Percentiles rank a stretch among this genome's conserved stretches.
Evolutionary conservation across 805 yeast species (phyloP).

Genomic region (Starmerella powellii): DNA sequence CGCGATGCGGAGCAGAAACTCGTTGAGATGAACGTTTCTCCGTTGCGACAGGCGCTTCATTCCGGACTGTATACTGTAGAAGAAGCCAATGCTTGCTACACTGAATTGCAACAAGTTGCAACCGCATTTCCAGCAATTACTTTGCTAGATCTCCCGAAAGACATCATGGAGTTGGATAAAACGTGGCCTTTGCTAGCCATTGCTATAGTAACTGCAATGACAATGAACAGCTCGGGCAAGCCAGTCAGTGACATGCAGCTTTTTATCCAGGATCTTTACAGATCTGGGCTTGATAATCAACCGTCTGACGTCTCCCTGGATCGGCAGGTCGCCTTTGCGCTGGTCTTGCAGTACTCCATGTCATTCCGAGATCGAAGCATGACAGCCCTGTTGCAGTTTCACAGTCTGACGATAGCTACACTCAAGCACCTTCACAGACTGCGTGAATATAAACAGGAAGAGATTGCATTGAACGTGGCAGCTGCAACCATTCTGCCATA

Average conservation of each 20-base stretch:
- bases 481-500: conserved; percentile 15
- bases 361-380: conserved; percentile 18
- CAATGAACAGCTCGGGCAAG: conserved; percentile 14
- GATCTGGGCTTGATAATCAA: conserved; percentile 1
- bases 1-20: conserved; percentile 19
- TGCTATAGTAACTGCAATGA: conserved; percentile 20
- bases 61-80: conserved; percentile 12
- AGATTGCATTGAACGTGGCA: conserved; percentile 6
- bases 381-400: conserved; percentile 14
- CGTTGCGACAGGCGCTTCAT: conserved; percentile 15
- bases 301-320: conserved; percentile 5
- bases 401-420: conserved; percentile 13
- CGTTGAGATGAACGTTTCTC: conserved; percentile 10
- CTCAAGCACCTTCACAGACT: conserved; percentile 5
- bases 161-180: conserved; percentile 14
- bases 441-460: conserved; percentile 1
- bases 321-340: conserved; percentile 15
- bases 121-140: conserved; percentile 9
- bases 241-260: conserved; percentile 10
- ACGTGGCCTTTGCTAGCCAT: conserved; percentile 19
- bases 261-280: conserved; percentile 8
- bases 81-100: conserved; percentile 12
- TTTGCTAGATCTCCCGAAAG: conserved; percentile 5
- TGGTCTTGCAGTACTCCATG: conserved; percentile 17
- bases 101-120: conserved; percentile 3